Base-by-base conservation (phyloP, 139 green algal species). In the Picochlorum sp. region DNA sequence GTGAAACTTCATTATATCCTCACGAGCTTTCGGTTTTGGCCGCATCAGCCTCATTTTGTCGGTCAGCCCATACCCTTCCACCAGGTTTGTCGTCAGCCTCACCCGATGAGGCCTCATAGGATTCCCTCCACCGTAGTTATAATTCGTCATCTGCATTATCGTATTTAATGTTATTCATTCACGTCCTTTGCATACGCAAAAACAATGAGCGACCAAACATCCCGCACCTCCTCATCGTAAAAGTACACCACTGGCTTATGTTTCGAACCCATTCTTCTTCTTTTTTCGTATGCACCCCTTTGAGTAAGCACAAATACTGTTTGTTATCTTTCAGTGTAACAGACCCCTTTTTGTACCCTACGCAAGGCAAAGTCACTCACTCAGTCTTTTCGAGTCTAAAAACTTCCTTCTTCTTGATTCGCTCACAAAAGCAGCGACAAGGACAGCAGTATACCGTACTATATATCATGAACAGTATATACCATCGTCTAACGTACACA, bases 81-180 rank as follows among this genome's bases (percentile, higher is more conserved):
- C 76, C 33, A 99, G 76, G 37, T 81, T 87, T 63, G 94, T 89
- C n/a, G 87, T 91, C 66, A 99, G 84, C 20, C 88, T 82, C 26
- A 91, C 85, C 7, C 93, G 74, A 77, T 99, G 93, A 3, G 93
- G 93, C 2, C 88, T 78, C 89, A 95, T 95, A 9, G 88, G 89
- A 64, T 96, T 93, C 61, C 72, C 75, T 32, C 75, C 76, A 54
- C 77, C 77, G 65, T 81, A 85, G 44, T 73, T 82, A 65, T 75
- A 78, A 63, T 77, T 70, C 37, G 47, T 60, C 51, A 70, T 40
- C 66, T 76, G 54, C 53, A 64, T 14, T 10, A n/a, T 3, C 24
- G 52, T 33, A 36, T 29, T 61, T 59, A 1, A 28, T 50, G 22
- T 1, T 6, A n/a, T 22, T 24, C 18, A 57, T 60, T 52, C 10